Conservation (phyloP, 2,329 filamentous ascomycete species). For the Talaromyces funiculosus region DNA sequence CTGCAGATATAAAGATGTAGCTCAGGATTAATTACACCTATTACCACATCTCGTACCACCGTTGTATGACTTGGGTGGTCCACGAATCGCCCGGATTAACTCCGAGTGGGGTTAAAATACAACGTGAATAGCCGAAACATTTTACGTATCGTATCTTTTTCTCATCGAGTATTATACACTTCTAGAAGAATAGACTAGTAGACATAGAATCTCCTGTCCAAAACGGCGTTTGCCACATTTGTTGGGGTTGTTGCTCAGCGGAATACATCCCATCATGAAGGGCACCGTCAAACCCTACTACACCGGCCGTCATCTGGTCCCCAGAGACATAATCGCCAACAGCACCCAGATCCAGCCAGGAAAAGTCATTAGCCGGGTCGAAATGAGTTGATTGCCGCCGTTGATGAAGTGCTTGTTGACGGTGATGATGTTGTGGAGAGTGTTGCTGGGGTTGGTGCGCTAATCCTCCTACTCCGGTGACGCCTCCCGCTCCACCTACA, state of each 20-base stretch:
- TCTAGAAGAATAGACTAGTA: conserved; percentile 31
- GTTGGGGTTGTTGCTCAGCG: conserved; percentile 26
- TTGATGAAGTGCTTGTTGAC: conserved; percentile 11
- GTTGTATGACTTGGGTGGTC: neutral
- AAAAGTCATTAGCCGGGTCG: conserved; percentile 52
- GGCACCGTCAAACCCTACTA: conserved; percentile 32
- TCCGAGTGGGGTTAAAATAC: conserved; percentile 1
- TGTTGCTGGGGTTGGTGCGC: neutral
- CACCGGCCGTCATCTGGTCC: conserved; percentile 34
- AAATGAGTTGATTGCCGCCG: conserved; percentile 31
- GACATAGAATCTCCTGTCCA: conserved; percentile 37
- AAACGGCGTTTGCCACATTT: conserved; percentile 34
- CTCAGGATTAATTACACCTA: neutral
- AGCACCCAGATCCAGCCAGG: conserved; percentile 57
- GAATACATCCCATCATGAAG: conserved; percentile 30
- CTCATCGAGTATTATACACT: neutral
- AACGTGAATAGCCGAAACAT: neutral
- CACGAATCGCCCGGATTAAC: conserved; percentile 5
- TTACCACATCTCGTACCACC: neutral
- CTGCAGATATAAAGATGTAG: neutral
- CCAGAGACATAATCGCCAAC: conserved; percentile 53
- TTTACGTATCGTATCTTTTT: neutral
- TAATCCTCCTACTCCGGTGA: neutral
- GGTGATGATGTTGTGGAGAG: conserved; percentile 1
- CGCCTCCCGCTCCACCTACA: neutral